Evolutionary conservation across 2,329 filamentous ascomycete species (phyloP).

Genomic region (Colletotrichum costaricense): DNA sequence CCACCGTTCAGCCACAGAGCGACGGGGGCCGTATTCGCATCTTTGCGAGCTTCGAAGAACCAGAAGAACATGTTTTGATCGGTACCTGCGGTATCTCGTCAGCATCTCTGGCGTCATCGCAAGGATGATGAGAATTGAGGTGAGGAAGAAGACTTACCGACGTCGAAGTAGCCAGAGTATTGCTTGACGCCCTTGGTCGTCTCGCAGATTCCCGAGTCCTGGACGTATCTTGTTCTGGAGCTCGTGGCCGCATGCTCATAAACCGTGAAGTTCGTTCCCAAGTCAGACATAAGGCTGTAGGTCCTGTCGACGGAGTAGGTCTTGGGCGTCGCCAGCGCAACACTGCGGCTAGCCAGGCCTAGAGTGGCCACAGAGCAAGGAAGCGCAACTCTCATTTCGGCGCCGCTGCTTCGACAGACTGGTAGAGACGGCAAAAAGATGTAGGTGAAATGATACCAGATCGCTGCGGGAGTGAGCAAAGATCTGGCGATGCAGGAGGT

Average conservation of each 20-base stretch:
- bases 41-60: conserved; percentile 50
- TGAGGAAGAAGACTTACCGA: conserved; percentile 44
- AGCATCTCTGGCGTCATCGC: conserved; percentile 35
- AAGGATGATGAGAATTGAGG: neutral
- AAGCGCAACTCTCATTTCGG: neutral
- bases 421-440: neutral
- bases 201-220: conserved; percentile 63
- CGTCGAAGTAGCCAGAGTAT: conserved; percentile 62
- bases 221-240: conserved; percentile 58
- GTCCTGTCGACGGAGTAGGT: conserved; percentile 31
- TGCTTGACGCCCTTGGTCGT: conserved; percentile 61
- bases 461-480: neutral
- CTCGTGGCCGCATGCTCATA: conserved; percentile 60
- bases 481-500: neutral
- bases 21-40: conserved; percentile 45
- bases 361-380: neutral
- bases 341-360: conserved; percentile 12
- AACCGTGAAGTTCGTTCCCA: conserved; percentile 51
- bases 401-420: neutral
- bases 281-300: conserved; percentile 29
- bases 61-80: conserved; percentile 58
- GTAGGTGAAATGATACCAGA: neutral
- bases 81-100: conserved; percentile 27
- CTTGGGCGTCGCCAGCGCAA: neutral
- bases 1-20: conserved; percentile 53